Evolutionary conservation across 352 stramenopile species (phyloP).

Genomic region (Blastocystis hominis): DNA sequence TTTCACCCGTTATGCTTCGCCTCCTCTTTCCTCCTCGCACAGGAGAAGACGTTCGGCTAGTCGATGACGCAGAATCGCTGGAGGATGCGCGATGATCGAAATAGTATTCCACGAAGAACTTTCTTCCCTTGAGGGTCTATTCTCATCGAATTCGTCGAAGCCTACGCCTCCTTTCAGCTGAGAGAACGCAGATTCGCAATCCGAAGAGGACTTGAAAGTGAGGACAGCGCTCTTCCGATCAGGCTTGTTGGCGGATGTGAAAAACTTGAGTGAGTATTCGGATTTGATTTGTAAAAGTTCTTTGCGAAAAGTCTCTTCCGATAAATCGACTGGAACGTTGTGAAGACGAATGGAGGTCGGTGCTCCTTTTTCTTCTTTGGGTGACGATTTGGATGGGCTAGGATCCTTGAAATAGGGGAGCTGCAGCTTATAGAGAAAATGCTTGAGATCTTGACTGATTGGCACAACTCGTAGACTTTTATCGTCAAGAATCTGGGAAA

Average conservation of each 20-base stretch:
- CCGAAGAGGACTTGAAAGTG: too few relatives aligned
- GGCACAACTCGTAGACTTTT: not conserved
- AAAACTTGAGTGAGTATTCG: not conserved
- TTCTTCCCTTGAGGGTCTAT: too few relatives aligned
- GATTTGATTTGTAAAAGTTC: not conserved
- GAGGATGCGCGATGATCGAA: too few relatives aligned
- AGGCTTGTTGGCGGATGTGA: not conserved
- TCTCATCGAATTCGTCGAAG: too few relatives aligned
- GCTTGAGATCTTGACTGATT: not conserved
- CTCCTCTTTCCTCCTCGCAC: too few relatives aligned
- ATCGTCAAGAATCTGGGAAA: not conserved
- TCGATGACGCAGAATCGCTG: too few relatives aligned
- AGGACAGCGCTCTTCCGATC: not conserved
- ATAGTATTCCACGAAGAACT: too few relatives aligned
- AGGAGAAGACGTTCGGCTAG: too few relatives aligned
- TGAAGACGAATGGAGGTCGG: not conserved
- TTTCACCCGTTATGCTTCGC: too few relatives aligned
- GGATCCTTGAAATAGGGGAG: slow-evolving; percentile 6
- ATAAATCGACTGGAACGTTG: not conserved
- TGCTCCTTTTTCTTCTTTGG: not conserved
- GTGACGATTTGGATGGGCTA: not conserved
- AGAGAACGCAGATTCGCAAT: too few relatives aligned
- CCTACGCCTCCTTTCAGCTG: too few relatives aligned
- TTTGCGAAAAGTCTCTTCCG: not conserved
- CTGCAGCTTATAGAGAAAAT: slow-evolving; percentile 1